These are phyloP conservation scores for Hypoxylon crocopeplum DNA, from an alignment of 495 filamentous ascomycete species.

Conservation along the genomic window DNA sequence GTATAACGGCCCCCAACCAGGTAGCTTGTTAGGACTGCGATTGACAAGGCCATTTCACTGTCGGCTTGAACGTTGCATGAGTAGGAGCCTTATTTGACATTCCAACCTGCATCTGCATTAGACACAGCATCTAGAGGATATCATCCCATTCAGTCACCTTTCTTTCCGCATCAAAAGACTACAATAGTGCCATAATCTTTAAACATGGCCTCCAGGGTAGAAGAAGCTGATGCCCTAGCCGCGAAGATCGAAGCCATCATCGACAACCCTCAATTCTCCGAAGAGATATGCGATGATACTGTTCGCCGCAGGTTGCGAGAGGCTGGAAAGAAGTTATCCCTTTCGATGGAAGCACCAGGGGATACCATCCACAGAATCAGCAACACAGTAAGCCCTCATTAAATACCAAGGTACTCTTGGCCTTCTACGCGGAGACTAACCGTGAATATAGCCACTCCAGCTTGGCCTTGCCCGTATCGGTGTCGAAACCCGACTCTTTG, in stretches of 20 bases:
- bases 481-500: conserved; percentile 48
- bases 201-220: background rate
- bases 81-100: too few species aligned
- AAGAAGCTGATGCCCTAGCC: background rate
- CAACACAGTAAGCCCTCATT: conserved; percentile 11
- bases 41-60: too few species aligned
- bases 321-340: background rate
- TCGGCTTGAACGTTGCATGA: too few species aligned
- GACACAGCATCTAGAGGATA: too few species aligned
- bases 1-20: too few species aligned
- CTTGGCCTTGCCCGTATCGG: conserved; percentile 42
- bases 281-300: background rate
- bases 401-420: too few species aligned
- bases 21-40: too few species aligned
- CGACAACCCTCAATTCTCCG: background rate
- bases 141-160: too few species aligned
- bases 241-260: background rate
- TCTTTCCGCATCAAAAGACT: too few species aligned
- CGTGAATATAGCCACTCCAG: conserved; percentile 22
- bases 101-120: too few species aligned
- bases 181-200: too few species aligned
- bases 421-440: conserved; percentile 7
- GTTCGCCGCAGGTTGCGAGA: background rate
- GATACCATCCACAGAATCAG: conserved; percentile 31
- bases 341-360: conserved; percentile 7